Base-by-base conservation (phyloP, 2,329 filamentous ascomycete species). In the Chaetomium olivaceum region DNA sequence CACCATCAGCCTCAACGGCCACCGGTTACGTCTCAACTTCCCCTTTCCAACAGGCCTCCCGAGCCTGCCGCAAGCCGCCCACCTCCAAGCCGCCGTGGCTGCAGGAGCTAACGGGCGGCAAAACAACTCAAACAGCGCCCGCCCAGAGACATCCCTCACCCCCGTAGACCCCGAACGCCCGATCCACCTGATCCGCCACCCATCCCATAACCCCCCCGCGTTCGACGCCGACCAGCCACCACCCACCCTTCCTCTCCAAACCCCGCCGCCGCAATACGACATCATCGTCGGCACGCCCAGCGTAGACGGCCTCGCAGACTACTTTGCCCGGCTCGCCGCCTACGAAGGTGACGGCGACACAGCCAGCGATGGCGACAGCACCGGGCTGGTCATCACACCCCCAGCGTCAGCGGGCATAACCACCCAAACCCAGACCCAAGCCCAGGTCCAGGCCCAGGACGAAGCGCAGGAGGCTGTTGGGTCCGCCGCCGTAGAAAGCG, bases 211-310 rank as follows among this genome's bases (percentile, higher is more conserved):
- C 66, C 93, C 93, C 1, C 93, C 93, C 0, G 87, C 91, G 0
- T 97, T 96, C 73, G 89, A 95, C 68, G 92, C 92, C 5, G 90
- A 96, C 61, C 84, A 88, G 5, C 88, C 91, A 0, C 91, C 91
- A 4, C 90, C 90, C 59, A 87, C 89, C 1, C 68, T 79, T 62
- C 74, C 74, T 0, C 76, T 91, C 19, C 82, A 91, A 69, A 96
- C 92, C 0, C 93, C 93, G 1, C 93, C 93, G 8, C 93, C 93
- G 0, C 87, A 90, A 64, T 97, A 97, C 75, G 91, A 94, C 66
- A 82, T 84, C 3, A 91, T 96, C 46, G 87, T 95, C 1, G 91
- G 89, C 19, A 86, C 85, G 67, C 81, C 86, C 27, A 82, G 87
- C 78, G 81, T 92, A 75, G 77, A 93, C 80, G 78, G 89, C 0